phyloP scores from a whole-genome alignment of 176 grass and related monocot species.

The Typha latifolia region DNA sequence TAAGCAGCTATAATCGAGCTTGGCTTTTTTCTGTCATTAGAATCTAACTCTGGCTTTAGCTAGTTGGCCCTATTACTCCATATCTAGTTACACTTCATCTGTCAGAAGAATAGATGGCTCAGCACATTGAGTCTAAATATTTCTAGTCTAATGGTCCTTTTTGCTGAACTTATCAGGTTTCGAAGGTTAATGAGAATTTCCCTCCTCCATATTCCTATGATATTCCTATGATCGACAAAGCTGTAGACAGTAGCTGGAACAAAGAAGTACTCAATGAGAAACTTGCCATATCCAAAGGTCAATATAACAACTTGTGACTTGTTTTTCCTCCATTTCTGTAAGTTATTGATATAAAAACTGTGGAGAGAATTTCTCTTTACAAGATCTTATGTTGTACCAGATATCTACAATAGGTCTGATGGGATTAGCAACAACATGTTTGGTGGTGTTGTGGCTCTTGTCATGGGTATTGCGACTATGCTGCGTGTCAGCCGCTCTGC shows the following conservation, averaged over 20 bases:
- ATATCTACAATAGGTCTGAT: slow-evolving; percentile 35
- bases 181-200: neutral
- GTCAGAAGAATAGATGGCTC: neutral
- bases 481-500: slow-evolving; percentile 49
- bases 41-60: neutral
- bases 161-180: slow-evolving; percentile 6
- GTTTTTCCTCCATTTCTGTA: neutral
- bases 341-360: neutral
- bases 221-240: slow-evolving; percentile 85
- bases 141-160: neutral
- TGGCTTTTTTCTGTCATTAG: neutral
- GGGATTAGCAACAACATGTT: slow-evolving; percentile 47
- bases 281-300: slow-evolving; percentile 71
- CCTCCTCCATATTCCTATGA: slow-evolving; percentile 50
- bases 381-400: slow-evolving; percentile 21
- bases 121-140: neutral
- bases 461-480: slow-evolving; percentile 71
- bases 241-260: slow-evolving; percentile 47
- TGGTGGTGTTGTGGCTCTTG: slow-evolving; percentile 54
- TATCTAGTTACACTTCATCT: neutral
- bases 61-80: neutral
- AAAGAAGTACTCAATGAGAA: slow-evolving; percentile 52
- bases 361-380: neutral
- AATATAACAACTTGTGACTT: slow-evolving; percentile 1
- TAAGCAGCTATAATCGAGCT: neutral